phyloP scores from a whole-genome alignment of 352 stramenopile genomes.

The Globisporangium megalacanthum region DNA sequence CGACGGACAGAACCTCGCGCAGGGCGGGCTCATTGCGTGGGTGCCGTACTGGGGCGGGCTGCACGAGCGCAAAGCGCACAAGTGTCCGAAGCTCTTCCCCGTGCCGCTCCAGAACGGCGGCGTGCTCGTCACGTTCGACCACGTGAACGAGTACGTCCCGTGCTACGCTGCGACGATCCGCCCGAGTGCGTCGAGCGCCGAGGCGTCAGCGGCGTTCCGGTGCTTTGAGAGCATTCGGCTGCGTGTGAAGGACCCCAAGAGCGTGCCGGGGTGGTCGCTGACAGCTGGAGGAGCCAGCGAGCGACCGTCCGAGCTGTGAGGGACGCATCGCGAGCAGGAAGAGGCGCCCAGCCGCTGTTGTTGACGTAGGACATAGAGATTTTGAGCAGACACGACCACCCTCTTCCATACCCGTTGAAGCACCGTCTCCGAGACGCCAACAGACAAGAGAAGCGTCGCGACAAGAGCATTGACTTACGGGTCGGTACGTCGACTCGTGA shows the following conservation, averaged over 20 bases:
- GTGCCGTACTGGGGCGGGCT: slow-evolving; percentile 64
- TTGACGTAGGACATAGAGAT: background rate
- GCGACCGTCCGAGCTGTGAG: slow-evolving; percentile 27
- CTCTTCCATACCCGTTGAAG: too few species aligned
- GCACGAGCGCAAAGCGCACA: slow-evolving; percentile 34
- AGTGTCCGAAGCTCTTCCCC: slow-evolving; percentile 46
- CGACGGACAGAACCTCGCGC: slow-evolving; percentile 75
- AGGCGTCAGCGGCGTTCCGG: slow-evolving; percentile 33
- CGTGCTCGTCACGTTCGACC: slow-evolving; percentile 59
- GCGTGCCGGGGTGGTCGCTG: slow-evolving; percentile 76
- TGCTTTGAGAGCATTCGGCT: slow-evolving; percentile 73
- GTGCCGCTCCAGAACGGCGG: slow-evolving; percentile 61
- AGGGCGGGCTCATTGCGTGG: slow-evolving; percentile 65
- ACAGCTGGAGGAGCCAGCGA: slow-evolving; percentile 20
- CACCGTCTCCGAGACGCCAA: background rate
- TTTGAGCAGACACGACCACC: background rate
- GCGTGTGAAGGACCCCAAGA: slow-evolving; percentile 82
- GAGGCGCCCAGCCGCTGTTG: background rate
- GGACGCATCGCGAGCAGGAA: background rate
- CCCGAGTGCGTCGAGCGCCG: slow-evolving; percentile 5
- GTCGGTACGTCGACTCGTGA: slow-evolving; percentile 16
- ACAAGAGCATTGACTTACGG: slow-evolving; percentile 1
- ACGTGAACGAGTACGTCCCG: slow-evolving; percentile 73
- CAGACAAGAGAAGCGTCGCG: background rate
- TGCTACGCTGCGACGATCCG: slow-evolving; percentile 41